Evolutionary conservation across 2,329 filamentous ascomycete species (phyloP), one percentile per base, ranked within the genome.

Genomic region (Botrytis porri): DNA sequence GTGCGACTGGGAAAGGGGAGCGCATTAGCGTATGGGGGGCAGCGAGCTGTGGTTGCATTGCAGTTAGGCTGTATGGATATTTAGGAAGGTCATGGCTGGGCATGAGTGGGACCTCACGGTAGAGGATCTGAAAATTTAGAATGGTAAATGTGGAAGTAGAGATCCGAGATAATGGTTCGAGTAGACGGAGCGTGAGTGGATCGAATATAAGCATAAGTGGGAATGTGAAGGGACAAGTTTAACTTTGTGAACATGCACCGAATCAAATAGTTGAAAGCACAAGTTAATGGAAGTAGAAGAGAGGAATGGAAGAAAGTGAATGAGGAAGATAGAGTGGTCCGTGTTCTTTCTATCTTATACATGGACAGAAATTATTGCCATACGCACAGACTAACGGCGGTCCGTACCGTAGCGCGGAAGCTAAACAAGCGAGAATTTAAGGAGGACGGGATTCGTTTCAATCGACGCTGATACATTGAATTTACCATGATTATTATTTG

Each of bases 361-460:
- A 67, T 25, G 37, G 32, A 22, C 25, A 67, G 43, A 37, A n/a
- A 25, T 16, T 67, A 39, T 54, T 66, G 25, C 18, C 18, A n/a
- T 48, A n/a, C 59, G 60, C 69, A 64, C 69, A 70, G 54, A 70
- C 67, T 61, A 70, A 70, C 41, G 57, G 57, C 69, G 69, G 69
- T 51, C 60, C 69, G 57, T 63, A 43, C 57, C 69, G 57, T 67
- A 25, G 48, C 20, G 35, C 69, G 69, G 69, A 14, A 64, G 35
- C 69, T 63, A 70, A 54, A 51, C 59, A 70, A 70, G 69, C 69
- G 69, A 70, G 69, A 70, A 37, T 64, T 51, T 70, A 64, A 70
- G 69, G 69, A 70, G 69, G 69, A 66, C 37, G 60, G 22, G 16
- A 41, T 48, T 67, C 35, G 5, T 41, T n/a, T 57, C 39, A 54